Conservation (phyloP, 2,329 filamentous ascomycete species). For the Penicillium digitatum region DNA sequence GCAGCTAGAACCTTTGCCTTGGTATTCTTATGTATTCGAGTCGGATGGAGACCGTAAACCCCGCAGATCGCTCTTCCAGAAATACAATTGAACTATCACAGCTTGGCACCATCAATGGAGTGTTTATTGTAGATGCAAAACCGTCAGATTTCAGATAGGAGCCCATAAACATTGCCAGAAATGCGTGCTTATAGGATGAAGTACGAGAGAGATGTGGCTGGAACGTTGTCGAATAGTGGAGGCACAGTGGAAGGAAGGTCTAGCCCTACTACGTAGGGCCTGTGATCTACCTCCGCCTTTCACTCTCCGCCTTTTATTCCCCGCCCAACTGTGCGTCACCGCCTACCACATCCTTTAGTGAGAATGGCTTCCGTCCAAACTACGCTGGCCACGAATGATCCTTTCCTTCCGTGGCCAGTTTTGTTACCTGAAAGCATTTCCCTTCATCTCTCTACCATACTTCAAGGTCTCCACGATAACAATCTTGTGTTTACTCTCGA, state of each 20-base stretch:
- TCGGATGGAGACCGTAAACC: background rate
- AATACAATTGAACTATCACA: background rate
- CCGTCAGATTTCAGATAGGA: no score
- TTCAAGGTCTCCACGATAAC: background rate
- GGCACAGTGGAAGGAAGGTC: background rate
- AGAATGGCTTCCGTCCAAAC: background rate
- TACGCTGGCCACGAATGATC: background rate
- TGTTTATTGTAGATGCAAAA: background rate
- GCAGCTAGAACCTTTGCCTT: background rate
- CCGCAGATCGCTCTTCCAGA: background rate
- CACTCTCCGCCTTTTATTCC: background rate
- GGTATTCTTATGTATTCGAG: background rate
- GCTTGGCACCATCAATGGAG: background rate
- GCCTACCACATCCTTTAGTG: background rate
- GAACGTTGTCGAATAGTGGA: no score
- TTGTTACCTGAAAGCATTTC: background rate
- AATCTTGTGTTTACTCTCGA: background rate
- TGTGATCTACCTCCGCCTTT: background rate
- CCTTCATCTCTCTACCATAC: no score
- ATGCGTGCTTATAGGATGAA: no score
- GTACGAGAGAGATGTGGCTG: no score
- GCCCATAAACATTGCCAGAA: no score
- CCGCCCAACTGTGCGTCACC: background rate
- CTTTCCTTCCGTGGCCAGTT: background rate
- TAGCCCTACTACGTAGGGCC: background rate